phyloP scores from a whole-genome alignment of 2,329 filamentous ascomycete species.

The Aureobasidium sp. region DNA sequence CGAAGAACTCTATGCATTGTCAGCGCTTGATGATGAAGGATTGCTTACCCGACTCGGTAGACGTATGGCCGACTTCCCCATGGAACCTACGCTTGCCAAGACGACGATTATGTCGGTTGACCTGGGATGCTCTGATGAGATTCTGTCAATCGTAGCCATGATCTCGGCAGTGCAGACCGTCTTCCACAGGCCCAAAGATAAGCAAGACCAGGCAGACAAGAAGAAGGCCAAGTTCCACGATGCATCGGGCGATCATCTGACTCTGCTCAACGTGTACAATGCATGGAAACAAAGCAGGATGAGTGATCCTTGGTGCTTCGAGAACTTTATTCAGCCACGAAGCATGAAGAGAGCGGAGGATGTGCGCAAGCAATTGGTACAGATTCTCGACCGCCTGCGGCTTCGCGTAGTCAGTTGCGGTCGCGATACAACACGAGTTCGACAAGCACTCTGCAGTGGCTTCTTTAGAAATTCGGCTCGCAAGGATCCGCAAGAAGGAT shows the following conservation, averaged over 20 bases:
- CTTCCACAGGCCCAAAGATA: conserved; percentile 96
- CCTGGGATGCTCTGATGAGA: conserved; percentile 83
- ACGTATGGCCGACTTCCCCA: conserved; percentile 98
- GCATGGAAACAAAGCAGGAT: conserved; percentile 85
- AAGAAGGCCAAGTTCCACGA: conserved; percentile 98
- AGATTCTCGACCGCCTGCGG: conserved; percentile 89
- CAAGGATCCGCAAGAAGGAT: conserved; percentile 93
- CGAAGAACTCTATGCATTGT: conserved; percentile 89
- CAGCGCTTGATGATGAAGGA: conserved; percentile 90
- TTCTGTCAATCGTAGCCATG: conserved; percentile 92
- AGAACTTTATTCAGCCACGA: conserved; percentile 93
- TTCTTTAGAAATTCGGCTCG: conserved; percentile 94
- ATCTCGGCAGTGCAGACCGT: conserved; percentile 71
- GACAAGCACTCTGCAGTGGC: conserved; percentile 81
- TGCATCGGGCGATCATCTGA: conserved; percentile 87
- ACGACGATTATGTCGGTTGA: conserved; percentile 83
- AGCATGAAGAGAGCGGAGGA: conserved; percentile 86
- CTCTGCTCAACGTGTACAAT: conserved; percentile 93
- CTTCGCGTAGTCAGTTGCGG: conserved; percentile 79
- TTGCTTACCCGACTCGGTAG: conserved; percentile 83
- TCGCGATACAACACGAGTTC: conserved; percentile 76
- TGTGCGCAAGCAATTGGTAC: conserved; percentile 82
- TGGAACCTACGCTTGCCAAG: conserved; percentile 90
- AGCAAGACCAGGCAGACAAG: conserved; percentile 91
- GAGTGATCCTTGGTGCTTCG: conserved; percentile 87